A percentile compares a stretch with the other conserved stretches of the same genome.
Conservation (phyloP, 129 eudicot genomes). For the Chrysanthemum lavandulifolium region DNA sequence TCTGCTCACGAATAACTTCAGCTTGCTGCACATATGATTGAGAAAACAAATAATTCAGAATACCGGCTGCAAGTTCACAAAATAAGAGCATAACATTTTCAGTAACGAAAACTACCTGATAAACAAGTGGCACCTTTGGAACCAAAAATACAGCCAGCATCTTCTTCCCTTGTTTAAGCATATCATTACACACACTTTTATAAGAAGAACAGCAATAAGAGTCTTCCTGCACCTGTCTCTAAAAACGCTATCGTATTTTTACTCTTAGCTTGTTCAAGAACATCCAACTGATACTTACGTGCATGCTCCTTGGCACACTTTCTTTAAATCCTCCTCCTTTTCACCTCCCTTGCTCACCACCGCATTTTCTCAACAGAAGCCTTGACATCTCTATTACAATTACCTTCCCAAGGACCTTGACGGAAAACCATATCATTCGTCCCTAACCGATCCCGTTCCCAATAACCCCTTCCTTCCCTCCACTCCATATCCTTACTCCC, state of each 20-base stretch:
- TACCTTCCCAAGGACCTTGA: slow-evolving; percentile 75
- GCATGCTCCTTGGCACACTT: slow-evolving; percentile 74
- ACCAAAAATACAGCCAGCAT: slow-evolving; percentile 89
- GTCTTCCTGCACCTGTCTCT: slow-evolving; percentile 98
- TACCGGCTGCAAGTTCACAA: slow-evolving; percentile 14
- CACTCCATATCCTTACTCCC: slow-evolving; percentile 56
- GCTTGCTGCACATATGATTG: slow-evolving; percentile 73
- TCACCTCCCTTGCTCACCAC: slow-evolving; percentile 31
- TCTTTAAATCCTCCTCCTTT: slow-evolving; percentile 47
- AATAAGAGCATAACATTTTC: background rate
- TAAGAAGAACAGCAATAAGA: slow-evolving; percentile 92
- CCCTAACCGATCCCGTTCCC: slow-evolving; percentile 81
- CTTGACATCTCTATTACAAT: slow-evolving; percentile 44
- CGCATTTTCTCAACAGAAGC: slow-evolving; percentile 40
- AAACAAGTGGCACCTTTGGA: slow-evolving; percentile 97
- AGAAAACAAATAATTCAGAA: slow-evolving; percentile 13
- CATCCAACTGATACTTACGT: slow-evolving; percentile 89
- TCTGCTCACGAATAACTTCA: slow-evolving; percentile 93
- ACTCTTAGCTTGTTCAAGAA: slow-evolving; percentile 86
- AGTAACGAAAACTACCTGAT: slow-evolving; percentile 59
- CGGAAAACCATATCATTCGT: slow-evolving; percentile 72
- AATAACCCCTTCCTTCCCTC: slow-evolving; percentile 80
- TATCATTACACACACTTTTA: slow-evolving; percentile 58
- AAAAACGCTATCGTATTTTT: slow-evolving; percentile 92
- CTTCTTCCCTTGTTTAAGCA: slow-evolving; percentile 74